Evolutionary conservation across 2,329 filamentous ascomycete genomes (phyloP), one percentile per base, ranked within the genome.

Genomic region (Xylariales sp.): DNA sequence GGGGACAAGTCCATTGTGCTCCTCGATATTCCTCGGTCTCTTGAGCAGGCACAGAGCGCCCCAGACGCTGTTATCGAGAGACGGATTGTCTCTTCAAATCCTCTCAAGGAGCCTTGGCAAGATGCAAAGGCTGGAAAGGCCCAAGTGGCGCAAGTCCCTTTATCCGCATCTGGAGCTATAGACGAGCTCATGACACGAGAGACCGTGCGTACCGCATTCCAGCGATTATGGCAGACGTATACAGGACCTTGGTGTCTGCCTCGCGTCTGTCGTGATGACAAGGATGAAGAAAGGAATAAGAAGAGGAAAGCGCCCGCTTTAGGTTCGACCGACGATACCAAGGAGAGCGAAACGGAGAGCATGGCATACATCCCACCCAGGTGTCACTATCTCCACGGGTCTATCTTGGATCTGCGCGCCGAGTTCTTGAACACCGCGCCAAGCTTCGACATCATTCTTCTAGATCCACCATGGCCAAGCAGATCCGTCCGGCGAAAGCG

Each of bases 401-500:
- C 56, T 46, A 72, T 71, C 46, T 59, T 55, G 44, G 65, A 62
- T 5, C 60, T 60, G 30, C 57, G 66, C 25, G 49, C 55, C 3
- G 44, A 46, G 0, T 72, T 81, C 46, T 46, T 66, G 1, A 47
- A 58, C 12, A 53, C 51, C 4, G 67, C 72, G 2, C 69, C 73
- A 15, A 51, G 56, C 6, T 89, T 91, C 57, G 67, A 85, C 46
- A 65, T 90, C 30, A 67, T 90, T 25, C 57, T 89, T 6, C 63
- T 90, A 15, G 86, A 91, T 53, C 87, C 87, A 4, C 86, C 87
- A 1, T 91, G 87, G 86, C 85, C 86, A 0, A 91, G 88, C 53
- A 75, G 81, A 31, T 90, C 85, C 5, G 86, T 78, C 12, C 74
- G 74, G 47, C 70, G 83, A 27, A 80, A 76, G 50, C 68, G 53